Conservation (phyloP, 2,329 filamentous ascomycete species). For the Exutisphaerella laricina region DNA sequence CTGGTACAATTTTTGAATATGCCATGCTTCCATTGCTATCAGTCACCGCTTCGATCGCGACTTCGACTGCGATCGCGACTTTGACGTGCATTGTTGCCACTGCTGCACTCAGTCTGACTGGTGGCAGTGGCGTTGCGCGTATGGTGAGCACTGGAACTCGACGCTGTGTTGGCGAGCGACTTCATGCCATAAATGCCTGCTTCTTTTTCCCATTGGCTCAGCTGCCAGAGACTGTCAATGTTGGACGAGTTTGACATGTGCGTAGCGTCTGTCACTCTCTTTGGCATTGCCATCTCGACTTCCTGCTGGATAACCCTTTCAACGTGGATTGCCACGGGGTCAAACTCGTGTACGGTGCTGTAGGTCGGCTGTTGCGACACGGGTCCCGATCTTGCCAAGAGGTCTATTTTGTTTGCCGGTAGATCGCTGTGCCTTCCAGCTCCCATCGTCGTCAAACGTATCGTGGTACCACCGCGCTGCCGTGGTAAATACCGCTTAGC, state of each 20-base stretch:
- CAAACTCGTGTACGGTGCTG: neutral
- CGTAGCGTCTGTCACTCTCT: neutral
- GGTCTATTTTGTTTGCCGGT: neutral
- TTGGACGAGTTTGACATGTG: neutral
- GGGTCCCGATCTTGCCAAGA: neutral
- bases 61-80: too few species aligned
- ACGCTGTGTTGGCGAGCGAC: too few species aligned
- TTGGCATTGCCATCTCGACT: neutral
- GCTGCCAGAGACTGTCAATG: neutral
- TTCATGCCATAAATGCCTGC: neutral
- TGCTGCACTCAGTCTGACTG: too few species aligned
- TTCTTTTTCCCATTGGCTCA: constrained; percentile 1
- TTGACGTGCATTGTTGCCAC: too few species aligned
- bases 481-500: neutral
- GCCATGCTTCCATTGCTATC: too few species aligned
- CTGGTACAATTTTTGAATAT: too few species aligned
- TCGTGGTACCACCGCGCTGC: neutral
- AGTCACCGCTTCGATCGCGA: too few species aligned
- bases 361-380: neutral
- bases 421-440: neutral
- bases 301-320: neutral
- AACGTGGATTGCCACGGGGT: neutral
- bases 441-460: neutral
- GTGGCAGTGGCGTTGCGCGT: too few species aligned
- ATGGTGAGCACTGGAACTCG: too few species aligned